These are phyloP conservation scores for Kodamaea lidongshanica DNA, from an alignment of 805 yeast genomes.

Conservation along the genomic window DNA sequence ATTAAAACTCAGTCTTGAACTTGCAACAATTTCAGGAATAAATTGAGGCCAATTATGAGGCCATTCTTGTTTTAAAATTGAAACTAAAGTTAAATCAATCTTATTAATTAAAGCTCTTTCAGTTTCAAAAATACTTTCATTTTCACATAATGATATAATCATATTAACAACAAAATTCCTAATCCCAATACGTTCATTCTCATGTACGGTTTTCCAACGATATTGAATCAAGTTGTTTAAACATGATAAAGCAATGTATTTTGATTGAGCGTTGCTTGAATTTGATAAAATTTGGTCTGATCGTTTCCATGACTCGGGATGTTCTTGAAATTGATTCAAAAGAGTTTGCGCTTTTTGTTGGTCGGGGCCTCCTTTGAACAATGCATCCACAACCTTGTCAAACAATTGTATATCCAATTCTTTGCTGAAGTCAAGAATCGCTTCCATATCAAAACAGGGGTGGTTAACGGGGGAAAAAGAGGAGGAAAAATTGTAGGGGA, in stretches of 20 bases:
- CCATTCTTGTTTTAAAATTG: conserved; percentile 96
- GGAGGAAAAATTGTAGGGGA: no score
- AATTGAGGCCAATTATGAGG: conserved; percentile 98
- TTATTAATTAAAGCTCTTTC: conserved; percentile 85
- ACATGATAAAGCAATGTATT: conserved; percentile 86
- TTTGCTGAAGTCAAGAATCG: conserved; percentile 76
- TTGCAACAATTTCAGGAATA: conserved; percentile 83
- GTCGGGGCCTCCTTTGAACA: conserved; percentile 70
- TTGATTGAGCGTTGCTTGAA: conserved; percentile 77
- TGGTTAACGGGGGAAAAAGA: no score
- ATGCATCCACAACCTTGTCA: conserved; percentile 79
- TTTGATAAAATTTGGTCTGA: conserved; percentile 83
- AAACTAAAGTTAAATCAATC: conserved; percentile 89
- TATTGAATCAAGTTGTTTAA: conserved; percentile 85
- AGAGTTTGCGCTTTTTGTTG: conserved; percentile 68
- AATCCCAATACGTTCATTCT: conserved; percentile 84
- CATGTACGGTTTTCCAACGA: conserved; percentile 89
- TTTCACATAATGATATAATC: conserved; percentile 87
- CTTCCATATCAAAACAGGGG: conserved; percentile 69
- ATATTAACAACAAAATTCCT: conserved; percentile 89
- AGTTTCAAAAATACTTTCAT: conserved; percentile 60
- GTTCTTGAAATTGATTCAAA: conserved; percentile 79
- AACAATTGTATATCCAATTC: conserved; percentile 75
- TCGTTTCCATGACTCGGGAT: conserved; percentile 92
- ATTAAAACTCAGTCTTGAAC: conserved; percentile 78